Base-by-base conservation (phyloP, 257 asterid genomes). In the Datura wrightii region DNA sequence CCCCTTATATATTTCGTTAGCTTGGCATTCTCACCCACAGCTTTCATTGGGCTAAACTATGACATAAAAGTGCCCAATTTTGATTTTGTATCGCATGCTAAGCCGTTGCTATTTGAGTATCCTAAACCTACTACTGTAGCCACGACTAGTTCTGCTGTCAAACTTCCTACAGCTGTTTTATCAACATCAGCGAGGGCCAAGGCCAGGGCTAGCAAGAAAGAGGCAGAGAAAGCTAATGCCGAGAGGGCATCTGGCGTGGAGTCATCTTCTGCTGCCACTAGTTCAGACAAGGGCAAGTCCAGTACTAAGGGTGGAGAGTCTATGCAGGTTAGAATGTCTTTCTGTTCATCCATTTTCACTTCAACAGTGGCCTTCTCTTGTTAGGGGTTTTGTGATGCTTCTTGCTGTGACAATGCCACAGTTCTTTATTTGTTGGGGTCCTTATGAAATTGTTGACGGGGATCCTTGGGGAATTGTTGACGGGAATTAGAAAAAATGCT, bases 1-100 rank as follows among this genome's bases (percentile, higher is more conserved):
- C 99, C 98, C 2, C 99, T 97, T 55, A 95, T 92, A 88, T 94
- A 97, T 82, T 95, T 97, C 87, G 83, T 92, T 58, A 97, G 99
- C 88, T 87, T 97, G 91, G 89, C 99, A 8, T 97, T 97, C 92
- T 97, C 99, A 10, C 98, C 99, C 19, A 97, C 98, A 37, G 99
- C 99, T 14, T 88, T 97, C 72, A 92, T 97, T 83, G 99, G 99
- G 36, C 86, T 97, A 83, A 95, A 97, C 89, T 88, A 90, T 69
- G 97, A 94, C 92, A 91, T 97, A 39, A 95, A 97, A 89, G 97
- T 91, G 62, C 99, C 99, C 0, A 95, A 85, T 89, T 97, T 97
- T 42, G 97, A 97, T 87, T 97, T 97, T 82, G 67, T 97, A 79
- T 96, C 99, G 10, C 94, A 94, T 72, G 99, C 99, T 31, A 94